Base-by-base conservation (phyloP, 2,329 filamentous ascomycete species). In the Corynespora cassiicola region DNA sequence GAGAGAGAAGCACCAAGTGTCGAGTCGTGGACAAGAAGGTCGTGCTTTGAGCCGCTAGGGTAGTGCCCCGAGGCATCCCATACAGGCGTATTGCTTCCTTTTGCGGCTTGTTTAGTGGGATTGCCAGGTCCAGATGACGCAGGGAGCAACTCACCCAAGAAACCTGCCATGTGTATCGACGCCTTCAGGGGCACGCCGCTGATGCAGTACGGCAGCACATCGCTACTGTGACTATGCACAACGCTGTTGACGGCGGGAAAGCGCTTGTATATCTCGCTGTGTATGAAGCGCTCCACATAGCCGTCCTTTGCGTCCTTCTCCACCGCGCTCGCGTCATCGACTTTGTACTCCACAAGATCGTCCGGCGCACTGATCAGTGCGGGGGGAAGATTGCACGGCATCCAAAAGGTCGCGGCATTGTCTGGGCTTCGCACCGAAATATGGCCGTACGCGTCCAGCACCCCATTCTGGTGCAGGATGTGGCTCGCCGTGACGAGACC, bases 401-500 rank as follows among this genome's bases (percentile, higher is more conserved):
- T 66, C 65, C 71, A 75, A 56, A 75, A 76, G 0, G 70, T 74
- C 3, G 68, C 56, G 1, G 70, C 54, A 7, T 77, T 71, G 22
- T 66, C 61, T 6, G 78, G 77, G 39, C 78, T 72, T 5, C 79
- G 70, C 14, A 79, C 66, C 2, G 77, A 79, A 9, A 82, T 65
- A 47, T 82, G 78, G 12, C 78, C 77, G 50, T 76, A 81, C 1
- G 75, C 77, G 40, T 80, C 78, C 22, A 82, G 54, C 6, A 81
- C 68, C 30, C 65, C 65, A 31, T 80, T 66, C 38, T 75, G 55
- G 55, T 80, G 75, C 1, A 81, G 72, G 33, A 81, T 80, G 52
- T 79, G 77, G 42, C 68, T 70, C 23, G 72, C 76, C 4, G 66
- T 68, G 15, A 79, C 72, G 21, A 77, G 61, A 22, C 61, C 59